Evolutionary conservation across 371 early-diverging fungal species (phyloP).

Genomic region (Batkoa obscura): DNA sequence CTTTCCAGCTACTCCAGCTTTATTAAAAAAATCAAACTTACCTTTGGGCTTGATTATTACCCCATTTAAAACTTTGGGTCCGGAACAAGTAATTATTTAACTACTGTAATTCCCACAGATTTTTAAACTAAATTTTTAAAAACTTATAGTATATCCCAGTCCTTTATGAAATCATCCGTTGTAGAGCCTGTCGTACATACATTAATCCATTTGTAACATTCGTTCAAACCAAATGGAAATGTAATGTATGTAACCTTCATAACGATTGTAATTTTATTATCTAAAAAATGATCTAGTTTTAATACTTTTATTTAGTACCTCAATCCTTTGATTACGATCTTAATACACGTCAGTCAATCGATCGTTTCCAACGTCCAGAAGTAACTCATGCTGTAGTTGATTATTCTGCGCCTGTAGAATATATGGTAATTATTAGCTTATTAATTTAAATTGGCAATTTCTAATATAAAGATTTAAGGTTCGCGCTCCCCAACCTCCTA

Average conservation of each 20-base stretch:
- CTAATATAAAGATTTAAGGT: constrained; percentile 14
- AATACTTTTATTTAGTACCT: constrained; percentile 28
- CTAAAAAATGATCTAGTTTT: not conserved
- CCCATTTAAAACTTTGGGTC: constrained; percentile 46
- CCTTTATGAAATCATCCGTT: constrained; percentile 77
- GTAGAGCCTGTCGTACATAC: constrained; percentile 87
- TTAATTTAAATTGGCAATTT: not conserved
- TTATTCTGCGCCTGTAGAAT: constrained; percentile 86
- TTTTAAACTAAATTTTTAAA: not conserved
- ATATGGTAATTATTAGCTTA: constrained; percentile 35
- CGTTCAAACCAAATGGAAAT: constrained; percentile 86
- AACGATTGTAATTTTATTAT: constrained; percentile 62
- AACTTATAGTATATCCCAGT: constrained; percentile 50
- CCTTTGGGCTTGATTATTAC: constrained; percentile 78
- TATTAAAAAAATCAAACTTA: constrained; percentile 63
- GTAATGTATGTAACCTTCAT: constrained; percentile 79
- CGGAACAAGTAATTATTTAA: constrained; percentile 21
- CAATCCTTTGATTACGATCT: constrained; percentile 77
- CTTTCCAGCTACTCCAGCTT: constrained; percentile 56
- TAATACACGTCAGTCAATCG: constrained; percentile 51
- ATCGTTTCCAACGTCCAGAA: constrained; percentile 74
- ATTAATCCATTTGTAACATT: constrained; percentile 90
- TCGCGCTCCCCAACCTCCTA: constrained; percentile 85
- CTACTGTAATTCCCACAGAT: constrained; percentile 12
- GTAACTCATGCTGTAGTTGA: constrained; percentile 78